These are phyloP conservation scores for Globomyces pollinis-pini DNA, from an alignment of 192 early-diverging fungal genomes.

Conservation along the genomic window DNA sequence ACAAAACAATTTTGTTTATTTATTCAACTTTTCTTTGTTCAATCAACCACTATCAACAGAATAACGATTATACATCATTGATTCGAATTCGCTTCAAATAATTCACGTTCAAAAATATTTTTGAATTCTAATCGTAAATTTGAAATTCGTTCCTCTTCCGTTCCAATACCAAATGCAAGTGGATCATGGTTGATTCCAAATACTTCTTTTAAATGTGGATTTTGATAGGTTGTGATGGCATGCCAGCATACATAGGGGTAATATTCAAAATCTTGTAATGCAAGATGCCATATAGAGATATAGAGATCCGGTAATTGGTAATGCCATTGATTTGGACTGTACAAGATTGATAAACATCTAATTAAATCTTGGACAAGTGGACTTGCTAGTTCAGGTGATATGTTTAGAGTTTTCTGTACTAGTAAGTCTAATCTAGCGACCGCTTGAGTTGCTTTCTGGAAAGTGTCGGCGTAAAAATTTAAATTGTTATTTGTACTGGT, in stretches of 20 bases:
- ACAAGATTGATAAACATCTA: not conserved
- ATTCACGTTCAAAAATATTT: not conserved
- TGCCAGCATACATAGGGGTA: conserved; percentile 7
- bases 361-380: conserved; percentile 1
- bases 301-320: not conserved
- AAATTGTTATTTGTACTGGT: not conserved
- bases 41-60: too few species aligned
- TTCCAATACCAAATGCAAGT: not conserved
- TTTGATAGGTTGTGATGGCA: not conserved
- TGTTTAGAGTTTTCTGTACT: not conserved
- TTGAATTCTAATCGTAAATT: conserved; percentile 2
- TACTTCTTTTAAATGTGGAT: not conserved
- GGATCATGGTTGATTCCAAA: conserved; percentile 9
- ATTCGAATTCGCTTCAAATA: not conserved
- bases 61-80: not conserved
- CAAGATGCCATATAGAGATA: conserved; percentile 5
- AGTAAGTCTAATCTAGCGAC: not conserved
- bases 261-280: conserved; percentile 9
- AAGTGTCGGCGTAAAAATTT: not conserved
- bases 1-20: too few species aligned
- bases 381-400: not conserved
- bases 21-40: too few species aligned
- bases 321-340: conserved; percentile 8
- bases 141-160: not conserved
- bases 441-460: not conserved